Percentiles rank a stretch among this genome's conserved stretches.
phyloP scores from a whole-genome alignment of 2,329 filamentous ascomycete genomes.

The Colletotrichum godetiae region DNA sequence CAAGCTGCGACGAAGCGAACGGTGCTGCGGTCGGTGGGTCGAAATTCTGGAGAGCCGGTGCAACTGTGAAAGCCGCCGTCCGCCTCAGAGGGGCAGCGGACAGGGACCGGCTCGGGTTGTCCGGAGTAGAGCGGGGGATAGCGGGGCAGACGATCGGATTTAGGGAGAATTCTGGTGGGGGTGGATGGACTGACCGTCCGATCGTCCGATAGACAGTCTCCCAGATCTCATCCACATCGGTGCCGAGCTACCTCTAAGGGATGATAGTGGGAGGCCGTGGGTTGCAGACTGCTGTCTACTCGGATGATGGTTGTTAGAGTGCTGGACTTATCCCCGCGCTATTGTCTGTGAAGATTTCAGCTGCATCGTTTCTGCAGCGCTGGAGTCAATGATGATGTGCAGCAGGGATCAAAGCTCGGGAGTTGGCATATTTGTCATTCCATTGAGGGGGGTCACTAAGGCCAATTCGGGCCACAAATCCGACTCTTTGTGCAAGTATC shows the following conservation, averaged over 20 bases:
- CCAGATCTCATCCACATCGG: not conserved
- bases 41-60: slow-evolving; percentile 1
- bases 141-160: slow-evolving; percentile 6
- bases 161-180: not conserved
- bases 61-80: slow-evolving; percentile 22
- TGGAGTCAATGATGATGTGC: not conserved
- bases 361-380: slow-evolving; percentile 2
- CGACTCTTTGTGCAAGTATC: not conserved
- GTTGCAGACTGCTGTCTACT: not conserved
- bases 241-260: not conserved
- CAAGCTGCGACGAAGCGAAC: not conserved
- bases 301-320: not conserved
- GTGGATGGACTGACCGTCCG: slow-evolving; percentile 9
- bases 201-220: not conserved
- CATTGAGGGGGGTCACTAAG: not conserved
- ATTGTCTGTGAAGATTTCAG: not conserved
- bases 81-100: slow-evolving; percentile 7
- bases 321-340: not conserved
- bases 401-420: slow-evolving; percentile 1
- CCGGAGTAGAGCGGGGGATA: slow-evolving; percentile 11
- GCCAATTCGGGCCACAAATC: not conserved
- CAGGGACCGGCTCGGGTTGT: slow-evolving; percentile 26
- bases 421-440: not conserved
- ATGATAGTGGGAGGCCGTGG: not conserved
- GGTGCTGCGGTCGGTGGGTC: not conserved